Percentiles rank a stretch among this genome's conserved stretches.
Conservation (phyloP, 208 protist genomes). For the Zelonia costaricensis region DNA sequence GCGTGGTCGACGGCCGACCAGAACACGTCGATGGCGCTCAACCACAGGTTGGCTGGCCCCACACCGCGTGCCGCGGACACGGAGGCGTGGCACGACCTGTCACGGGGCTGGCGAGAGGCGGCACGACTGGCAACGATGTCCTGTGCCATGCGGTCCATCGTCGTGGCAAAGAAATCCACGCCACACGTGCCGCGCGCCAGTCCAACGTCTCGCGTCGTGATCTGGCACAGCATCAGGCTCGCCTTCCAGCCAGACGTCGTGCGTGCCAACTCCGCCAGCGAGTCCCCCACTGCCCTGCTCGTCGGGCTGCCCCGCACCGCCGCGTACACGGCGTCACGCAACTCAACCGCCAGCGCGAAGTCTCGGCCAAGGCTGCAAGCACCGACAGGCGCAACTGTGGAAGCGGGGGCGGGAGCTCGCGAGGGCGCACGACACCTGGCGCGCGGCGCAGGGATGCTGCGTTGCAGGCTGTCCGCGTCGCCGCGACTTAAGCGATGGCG, state of each 20-base stretch:
- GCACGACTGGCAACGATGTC: too few species aligned
- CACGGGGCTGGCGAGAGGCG: background rate
- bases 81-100: background rate
- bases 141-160: constrained; percentile 12
- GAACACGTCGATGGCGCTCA: constrained; percentile 56
- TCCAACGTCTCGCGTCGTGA: constrained; percentile 13
- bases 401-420: too few species aligned
- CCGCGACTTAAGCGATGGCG: constrained; percentile 30
- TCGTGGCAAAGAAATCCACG: constrained; percentile 25
- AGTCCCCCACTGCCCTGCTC: background rate
- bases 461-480: constrained; percentile 34
- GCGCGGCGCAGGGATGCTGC: constrained; percentile 10
- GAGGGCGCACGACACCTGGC: too few species aligned
- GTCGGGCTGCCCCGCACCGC: constrained; percentile 5
- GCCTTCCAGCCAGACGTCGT: constrained; percentile 20
- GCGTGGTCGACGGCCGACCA: constrained; percentile 75
- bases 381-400: too few species aligned
- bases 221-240: constrained; percentile 22
- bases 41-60: constrained; percentile 34
- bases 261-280: constrained; percentile 13
- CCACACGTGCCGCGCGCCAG: constrained; percentile 23
- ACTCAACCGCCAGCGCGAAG: constrained; percentile 3
- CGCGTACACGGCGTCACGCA: constrained; percentile 15
- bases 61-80: background rate
- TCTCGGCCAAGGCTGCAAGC: background rate